Evolutionary conservation across 371 early-diverging fungal species (phyloP).

Genomic region (Mucor mucedo): DNA sequence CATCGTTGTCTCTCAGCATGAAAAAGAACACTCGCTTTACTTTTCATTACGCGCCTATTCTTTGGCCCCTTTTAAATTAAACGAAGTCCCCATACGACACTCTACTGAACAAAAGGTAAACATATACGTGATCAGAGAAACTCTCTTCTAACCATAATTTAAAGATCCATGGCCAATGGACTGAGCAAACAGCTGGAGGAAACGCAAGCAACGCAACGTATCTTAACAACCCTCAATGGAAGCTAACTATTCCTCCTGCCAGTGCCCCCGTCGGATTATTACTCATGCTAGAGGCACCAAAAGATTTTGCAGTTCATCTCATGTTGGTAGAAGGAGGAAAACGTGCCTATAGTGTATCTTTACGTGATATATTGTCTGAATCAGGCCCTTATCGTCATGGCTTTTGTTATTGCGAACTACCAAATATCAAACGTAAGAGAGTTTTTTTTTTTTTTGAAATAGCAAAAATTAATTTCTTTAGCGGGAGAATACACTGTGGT

Average conservation of each 20-base stretch:
- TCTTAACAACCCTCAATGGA: constrained; percentile 82
- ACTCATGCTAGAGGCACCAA: constrained; percentile 71
- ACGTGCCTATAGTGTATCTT: constrained; percentile 71
- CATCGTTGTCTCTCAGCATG: constrained; percentile 82
- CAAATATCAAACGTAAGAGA: constrained; percentile 53
- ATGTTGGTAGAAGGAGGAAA: constrained; percentile 74
- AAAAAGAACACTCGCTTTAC: constrained; percentile 69
- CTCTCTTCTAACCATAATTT: neutral
- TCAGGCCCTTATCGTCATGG: constrained; percentile 78
- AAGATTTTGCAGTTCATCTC: constrained; percentile 72
- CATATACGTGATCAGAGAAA: neutral
- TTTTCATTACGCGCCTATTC: constrained; percentile 80
- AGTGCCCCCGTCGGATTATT: constrained; percentile 36
- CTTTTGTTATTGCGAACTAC: constrained; percentile 72
- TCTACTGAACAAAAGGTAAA: constrained; percentile 62
- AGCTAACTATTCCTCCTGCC: constrained; percentile 54
- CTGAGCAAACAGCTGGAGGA: constrained; percentile 82
- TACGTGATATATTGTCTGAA: constrained; percentile 68
- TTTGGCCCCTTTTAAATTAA: constrained; percentile 66
- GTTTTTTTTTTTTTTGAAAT: no score
- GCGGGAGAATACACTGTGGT: constrained; percentile 79
- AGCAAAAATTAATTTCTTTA: constrained; percentile 25
- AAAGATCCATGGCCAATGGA: constrained; percentile 72
- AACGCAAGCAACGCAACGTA: constrained; percentile 72
- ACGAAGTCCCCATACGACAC: constrained; percentile 68